Conservation (phyloP, 441 rosid genomes). For the Arabidopsis lyrata region DNA sequence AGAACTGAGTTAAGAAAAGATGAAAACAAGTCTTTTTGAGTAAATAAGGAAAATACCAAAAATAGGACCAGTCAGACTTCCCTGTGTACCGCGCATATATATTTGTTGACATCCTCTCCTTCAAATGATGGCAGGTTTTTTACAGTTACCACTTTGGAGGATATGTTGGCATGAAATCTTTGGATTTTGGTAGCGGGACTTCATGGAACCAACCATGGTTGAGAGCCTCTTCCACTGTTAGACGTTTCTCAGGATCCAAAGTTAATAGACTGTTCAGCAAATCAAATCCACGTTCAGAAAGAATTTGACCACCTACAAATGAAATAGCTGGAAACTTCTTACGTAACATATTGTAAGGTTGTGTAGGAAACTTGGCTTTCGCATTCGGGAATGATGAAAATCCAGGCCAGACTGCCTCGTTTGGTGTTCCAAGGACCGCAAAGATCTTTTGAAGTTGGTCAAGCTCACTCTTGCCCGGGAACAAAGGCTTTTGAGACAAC, state of each 20-base stretch:
- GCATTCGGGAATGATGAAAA: slow-evolving; percentile 68
- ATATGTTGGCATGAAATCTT: slow-evolving; percentile 82
- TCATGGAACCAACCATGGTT: slow-evolving; percentile 82
- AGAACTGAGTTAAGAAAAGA: slow-evolving; percentile 25
- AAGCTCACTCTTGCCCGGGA: slow-evolving; percentile 69
- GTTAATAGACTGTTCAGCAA: slow-evolving; percentile 68
- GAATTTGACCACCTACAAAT: slow-evolving; percentile 74
- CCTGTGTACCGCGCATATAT: slow-evolving; percentile 5
- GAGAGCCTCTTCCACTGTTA: slow-evolving; percentile 81
- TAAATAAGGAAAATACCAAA: slow-evolving; percentile 28
- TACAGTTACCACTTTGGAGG: slow-evolving; percentile 52
- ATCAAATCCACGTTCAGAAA: slow-evolving; percentile 77
- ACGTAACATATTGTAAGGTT: slow-evolving; percentile 73
- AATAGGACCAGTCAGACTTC: slow-evolving; percentile 21
- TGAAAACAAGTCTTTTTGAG: slow-evolving; percentile 18
- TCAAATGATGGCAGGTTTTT: slow-evolving; percentile 32
- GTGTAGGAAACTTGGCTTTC: slow-evolving; percentile 70
- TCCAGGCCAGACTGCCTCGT: slow-evolving; percentile 73
- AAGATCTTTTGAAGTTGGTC: slow-evolving; percentile 81
- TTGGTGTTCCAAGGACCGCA: slow-evolving; percentile 79
- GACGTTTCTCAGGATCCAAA: slow-evolving; percentile 81
- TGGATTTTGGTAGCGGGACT: slow-evolving; percentile 70
- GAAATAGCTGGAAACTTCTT: slow-evolving; percentile 79
- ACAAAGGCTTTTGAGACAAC: slow-evolving; percentile 70
- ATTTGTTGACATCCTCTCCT: slow-evolving; percentile 3